These are phyloP conservation scores for Sordaria brevicollis DNA, from an alignment of 495 filamentous ascomycete species.

Conservation along the genomic window DNA sequence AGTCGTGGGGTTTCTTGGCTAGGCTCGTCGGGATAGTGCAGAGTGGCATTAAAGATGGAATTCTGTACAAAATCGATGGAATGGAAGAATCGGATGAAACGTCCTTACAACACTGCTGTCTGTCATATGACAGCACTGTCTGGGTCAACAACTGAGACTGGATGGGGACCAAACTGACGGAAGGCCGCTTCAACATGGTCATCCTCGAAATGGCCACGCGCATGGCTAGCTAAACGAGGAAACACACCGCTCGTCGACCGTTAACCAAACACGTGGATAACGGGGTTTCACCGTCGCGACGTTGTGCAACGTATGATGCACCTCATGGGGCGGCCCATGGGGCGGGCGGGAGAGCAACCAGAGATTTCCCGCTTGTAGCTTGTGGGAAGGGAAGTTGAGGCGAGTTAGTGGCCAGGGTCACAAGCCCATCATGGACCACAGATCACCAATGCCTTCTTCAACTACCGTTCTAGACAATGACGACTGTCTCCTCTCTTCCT, in stretches of 20 bases:
- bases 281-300: neutral
- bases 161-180: neutral
- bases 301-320: neutral
- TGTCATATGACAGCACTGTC: neutral
- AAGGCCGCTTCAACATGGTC: neutral
- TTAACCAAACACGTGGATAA: neutral
- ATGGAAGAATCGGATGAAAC: neutral
- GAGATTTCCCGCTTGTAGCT: neutral
- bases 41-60: neutral
- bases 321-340: too few species aligned
- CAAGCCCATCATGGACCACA: neutral
- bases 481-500: neutral
- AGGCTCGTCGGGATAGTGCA: neutral
- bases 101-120: neutral
- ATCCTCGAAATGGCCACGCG: neutral
- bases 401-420: neutral
- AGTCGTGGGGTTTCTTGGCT: neutral
- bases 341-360: neutral
- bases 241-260: neutral
- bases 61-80: neutral
- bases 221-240: neutral
- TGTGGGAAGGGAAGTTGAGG: neutral
- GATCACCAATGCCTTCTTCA: neutral
- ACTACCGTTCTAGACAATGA: neutral
- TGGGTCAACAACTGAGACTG: neutral